Evolutionary conservation across 257 asterid species (phyloP), one percentile per base, ranked within the genome.

Genomic region (Salvia splendens): DNA sequence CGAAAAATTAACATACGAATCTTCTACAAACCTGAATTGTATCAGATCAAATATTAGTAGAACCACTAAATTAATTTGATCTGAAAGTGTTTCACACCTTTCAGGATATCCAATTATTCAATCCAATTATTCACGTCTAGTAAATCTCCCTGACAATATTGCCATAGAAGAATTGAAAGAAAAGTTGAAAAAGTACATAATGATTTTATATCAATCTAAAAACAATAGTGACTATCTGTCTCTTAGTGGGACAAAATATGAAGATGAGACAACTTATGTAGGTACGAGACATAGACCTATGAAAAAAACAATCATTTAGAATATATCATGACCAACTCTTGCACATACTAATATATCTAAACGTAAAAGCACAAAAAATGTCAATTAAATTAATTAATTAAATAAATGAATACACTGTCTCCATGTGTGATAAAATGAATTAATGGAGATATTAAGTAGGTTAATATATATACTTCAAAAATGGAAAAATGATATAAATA

Each of bases 201-300:
- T 67, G 28, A 67, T 67, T 67, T 45, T 20, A 24, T 9, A 41
- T 52, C 40, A 40, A 67, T 24, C 8, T 61, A 15, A 53, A 53
- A 32, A 24, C 9, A 53, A 40, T 53, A 40, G 40, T 67, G 72
- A 20, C 12, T 10, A 53, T 32, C 33, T 51, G 62, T 40, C 52
- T 40, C 53, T 11, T 28, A 24, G 61, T 45, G 54, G 28, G 72
- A 67, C 72, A 67, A 67, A 43, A 43, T 20, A 20, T 40, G 63
- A 7, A 53, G 14, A 53, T 67, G 72, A 40, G 72, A 67, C 72
- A 67, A 53, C n/a, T 43, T 43, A 67, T 53, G 41, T 20, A 56
- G 50, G 42, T 42, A 53, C 51, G 33, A 57, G 64, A 67, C 53
- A 15, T 24, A 24, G 63, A 67, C 61, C 12, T n/a, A 20, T 61